These are phyloP conservation scores for Triticum monococcum DNA, from an alignment of 176 grass and related monocot species.

Conservation along the genomic window DNA sequence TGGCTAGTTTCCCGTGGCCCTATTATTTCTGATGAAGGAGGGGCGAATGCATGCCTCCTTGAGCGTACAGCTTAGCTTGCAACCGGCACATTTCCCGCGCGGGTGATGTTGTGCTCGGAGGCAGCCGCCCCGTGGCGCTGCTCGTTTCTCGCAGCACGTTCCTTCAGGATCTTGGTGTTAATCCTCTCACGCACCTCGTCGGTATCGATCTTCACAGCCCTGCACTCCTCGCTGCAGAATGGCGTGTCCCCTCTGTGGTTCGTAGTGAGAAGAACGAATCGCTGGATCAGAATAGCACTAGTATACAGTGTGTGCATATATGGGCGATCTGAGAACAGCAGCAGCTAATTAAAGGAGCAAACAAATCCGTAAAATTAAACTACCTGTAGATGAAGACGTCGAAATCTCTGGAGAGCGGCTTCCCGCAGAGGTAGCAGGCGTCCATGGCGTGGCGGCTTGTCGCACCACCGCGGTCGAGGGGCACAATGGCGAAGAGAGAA, in stretches of 20 bases:
- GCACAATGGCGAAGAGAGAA: slow-evolving; percentile 36
- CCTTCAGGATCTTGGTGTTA: background rate
- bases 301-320: background rate
- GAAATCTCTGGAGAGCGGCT: slow-evolving; percentile 26
- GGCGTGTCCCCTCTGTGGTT: slow-evolving; percentile 58
- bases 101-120: background rate
- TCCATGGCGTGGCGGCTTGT: slow-evolving; percentile 23
- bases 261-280: background rate
- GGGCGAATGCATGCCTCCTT: background rate
- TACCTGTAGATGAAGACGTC: slow-evolving; percentile 77
- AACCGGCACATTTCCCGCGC: slow-evolving; percentile 34
- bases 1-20: background rate
- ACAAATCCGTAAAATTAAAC: background rate
- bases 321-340: background rate
- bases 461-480: background rate
- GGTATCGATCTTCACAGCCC: slow-evolving; percentile 33
- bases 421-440: slow-evolving; percentile 51
- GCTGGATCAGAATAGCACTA: background rate
- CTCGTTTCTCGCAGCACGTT: slow-evolving; percentile 4
- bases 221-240: slow-evolving; percentile 68
- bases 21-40: background rate
- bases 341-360: background rate
- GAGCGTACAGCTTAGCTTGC: slow-evolving; percentile 6
- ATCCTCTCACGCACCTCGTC: slow-evolving; percentile 3
- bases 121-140: background rate